phyloP scores from a whole-genome alignment of 2,329 filamentous ascomycete species.

The Dendrostoma leiphaemia region DNA sequence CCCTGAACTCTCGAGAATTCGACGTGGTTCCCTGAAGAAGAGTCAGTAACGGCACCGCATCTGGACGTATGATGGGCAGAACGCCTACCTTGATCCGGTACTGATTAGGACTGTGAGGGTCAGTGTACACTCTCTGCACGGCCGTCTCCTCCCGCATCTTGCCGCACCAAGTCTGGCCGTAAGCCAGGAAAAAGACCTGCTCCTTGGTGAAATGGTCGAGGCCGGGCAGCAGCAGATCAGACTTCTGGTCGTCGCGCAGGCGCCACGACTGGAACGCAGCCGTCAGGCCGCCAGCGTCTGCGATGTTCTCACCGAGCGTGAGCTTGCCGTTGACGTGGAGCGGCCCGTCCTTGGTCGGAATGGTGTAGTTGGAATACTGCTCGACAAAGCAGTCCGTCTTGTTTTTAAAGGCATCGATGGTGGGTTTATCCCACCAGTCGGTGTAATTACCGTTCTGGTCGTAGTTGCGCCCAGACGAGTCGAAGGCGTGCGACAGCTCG shows the following conservation, averaged over 20 bases:
- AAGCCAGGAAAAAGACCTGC: slow-evolving; percentile 68
- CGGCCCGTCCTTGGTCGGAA: slow-evolving; percentile 53
- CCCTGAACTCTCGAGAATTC: slow-evolving; percentile 65
- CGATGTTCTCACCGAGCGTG: slow-evolving; percentile 70
- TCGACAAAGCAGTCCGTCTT: slow-evolving; percentile 64
- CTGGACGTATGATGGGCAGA: too few relatives aligned
- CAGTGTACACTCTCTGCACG: slow-evolving; percentile 56
- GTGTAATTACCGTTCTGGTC: slow-evolving; percentile 64
- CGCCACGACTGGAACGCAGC: slow-evolving; percentile 66
- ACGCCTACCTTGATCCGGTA: slow-evolving; percentile 53
- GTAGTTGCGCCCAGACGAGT: slow-evolving; percentile 63
- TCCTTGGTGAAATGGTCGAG: slow-evolving; percentile 62
- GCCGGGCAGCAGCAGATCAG: slow-evolving; percentile 56
- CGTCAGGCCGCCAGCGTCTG: slow-evolving; percentile 65
- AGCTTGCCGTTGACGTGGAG: slow-evolving; percentile 61
- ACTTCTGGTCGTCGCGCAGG: slow-evolving; percentile 49
- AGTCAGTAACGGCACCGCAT: not conserved
- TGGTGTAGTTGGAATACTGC: slow-evolving; percentile 63
- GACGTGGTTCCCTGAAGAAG: slow-evolving; percentile 46
- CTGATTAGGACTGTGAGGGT: slow-evolving; percentile 64
- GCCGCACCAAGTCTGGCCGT: slow-evolving; percentile 64
- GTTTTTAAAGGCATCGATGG: slow-evolving; percentile 55
- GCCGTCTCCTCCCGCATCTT: slow-evolving; percentile 59
- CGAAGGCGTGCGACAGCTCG: slow-evolving; percentile 69
- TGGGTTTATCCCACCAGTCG: slow-evolving; percentile 65